Evolutionary conservation across 805 yeast genomes (phyloP), one percentile per base, ranked within the genome.

Genomic region (Tetrapisispora pingtungensis): DNA sequence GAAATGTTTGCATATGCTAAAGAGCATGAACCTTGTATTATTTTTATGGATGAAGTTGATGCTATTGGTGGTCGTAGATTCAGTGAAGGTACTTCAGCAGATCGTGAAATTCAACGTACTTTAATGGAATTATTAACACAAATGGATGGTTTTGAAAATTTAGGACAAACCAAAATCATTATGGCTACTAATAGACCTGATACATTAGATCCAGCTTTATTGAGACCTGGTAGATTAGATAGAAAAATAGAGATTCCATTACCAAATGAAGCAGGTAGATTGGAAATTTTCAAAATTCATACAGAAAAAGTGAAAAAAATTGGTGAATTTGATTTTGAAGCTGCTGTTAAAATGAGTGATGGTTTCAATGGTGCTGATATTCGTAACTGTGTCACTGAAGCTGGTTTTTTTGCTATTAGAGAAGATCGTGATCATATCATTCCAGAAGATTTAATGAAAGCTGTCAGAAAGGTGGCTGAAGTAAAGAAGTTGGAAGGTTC

Each of bases 171-270:
- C 2, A 90, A 90, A 69, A 88, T 90, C 43, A 90, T 90, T 58
- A 90, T 90, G 98, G 98, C 98, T 30, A 90, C 98, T n/a, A 90
- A 90, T 67, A 79, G 98, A 69, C 98, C 98, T 10, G 98, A 90
- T 62, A 93, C 97, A 12, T 73, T 90, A 52, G 98, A 90, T 66
- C 98, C 98, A 13, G 98, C 98, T 4, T 73, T 90, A 55, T 74
- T 90, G 56, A 84, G 98, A 72, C 96, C 98, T 1, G 98, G 98
- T 54, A 81, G 98, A 71, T 77, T 90, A 62, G 98, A 90, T 68
- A 78, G 97, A 62, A 90, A 90, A 66, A 86, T 90, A 57, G 98
- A 90, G 69, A 93, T 90, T 52, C 86, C 93, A 32, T 73, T 90
- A 61, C 97, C 98, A 15, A 90, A 90, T 63, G 98, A 90, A 68